Conservation (phyloP, 2,329 filamentous ascomycete genomes). For the Colletotrichum gigasporum region DNA sequence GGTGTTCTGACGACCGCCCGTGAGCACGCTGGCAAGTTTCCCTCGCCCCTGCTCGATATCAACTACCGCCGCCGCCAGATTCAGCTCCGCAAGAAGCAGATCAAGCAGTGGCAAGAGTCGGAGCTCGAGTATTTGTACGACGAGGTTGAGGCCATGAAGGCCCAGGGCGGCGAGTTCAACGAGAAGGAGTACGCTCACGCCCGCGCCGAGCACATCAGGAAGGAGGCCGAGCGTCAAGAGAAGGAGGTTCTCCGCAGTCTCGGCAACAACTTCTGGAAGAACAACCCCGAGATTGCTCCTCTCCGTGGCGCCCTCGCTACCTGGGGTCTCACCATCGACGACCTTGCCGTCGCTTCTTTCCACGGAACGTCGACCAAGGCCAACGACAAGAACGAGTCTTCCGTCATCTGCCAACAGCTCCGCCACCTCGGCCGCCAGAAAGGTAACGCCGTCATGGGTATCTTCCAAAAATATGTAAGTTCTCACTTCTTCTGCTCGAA, state of each 20-base stretch:
- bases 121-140: slow-evolving; percentile 94
- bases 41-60: slow-evolving; percentile 94
- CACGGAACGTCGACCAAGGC: slow-evolving; percentile 98
- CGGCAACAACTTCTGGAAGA: slow-evolving; percentile 99
- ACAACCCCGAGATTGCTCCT: slow-evolving; percentile 91
- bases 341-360: slow-evolving; percentile 95
- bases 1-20: slow-evolving; percentile 96
- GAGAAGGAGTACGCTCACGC: slow-evolving; percentile 88
- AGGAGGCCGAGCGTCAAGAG: slow-evolving; percentile 85
- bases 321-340: slow-evolving; percentile 97
- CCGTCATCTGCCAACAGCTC: slow-evolving; percentile 96
- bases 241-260: slow-evolving; percentile 92
- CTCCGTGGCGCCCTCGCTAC: slow-evolving; percentile 95
- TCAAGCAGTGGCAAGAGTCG: slow-evolving; percentile 96
- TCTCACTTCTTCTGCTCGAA: no score
- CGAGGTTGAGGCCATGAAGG: slow-evolving; percentile 90
- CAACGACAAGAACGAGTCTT: slow-evolving; percentile 99
- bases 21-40: slow-evolving; percentile 90
- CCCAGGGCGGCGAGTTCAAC: slow-evolving; percentile 77
- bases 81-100: slow-evolving; percentile 90
- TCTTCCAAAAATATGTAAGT: slow-evolving; percentile 99
- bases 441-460: slow-evolving; percentile 94
- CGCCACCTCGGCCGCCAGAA: slow-evolving; percentile 93
- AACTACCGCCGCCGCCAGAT: slow-evolving; percentile 97
- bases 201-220: slow-evolving; percentile 86